phyloP scores from a whole-genome alignment of 2,329 filamentous ascomycete species.

The Tolypocladium ophioglossoides region DNA sequence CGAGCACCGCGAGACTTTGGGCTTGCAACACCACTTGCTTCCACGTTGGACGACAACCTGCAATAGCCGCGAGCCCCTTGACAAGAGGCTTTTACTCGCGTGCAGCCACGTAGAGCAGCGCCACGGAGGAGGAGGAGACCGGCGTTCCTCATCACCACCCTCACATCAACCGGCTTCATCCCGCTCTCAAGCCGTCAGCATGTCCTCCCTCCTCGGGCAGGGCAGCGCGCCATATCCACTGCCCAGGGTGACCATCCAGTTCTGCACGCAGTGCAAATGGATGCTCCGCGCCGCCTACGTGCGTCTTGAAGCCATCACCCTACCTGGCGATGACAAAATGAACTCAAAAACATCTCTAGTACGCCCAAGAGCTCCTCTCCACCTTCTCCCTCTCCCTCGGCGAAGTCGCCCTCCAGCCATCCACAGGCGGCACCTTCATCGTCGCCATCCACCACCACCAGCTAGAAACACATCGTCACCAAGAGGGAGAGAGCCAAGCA shows the following conservation, averaged over 20 bases:
- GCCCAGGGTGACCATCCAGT: conserved; percentile 77
- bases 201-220: not conserved
- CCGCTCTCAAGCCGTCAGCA: not conserved
- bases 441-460: conserved; percentile 46
- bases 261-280: conserved; percentile 92
- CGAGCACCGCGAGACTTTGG: not conserved
- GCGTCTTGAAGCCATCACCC: not conserved
- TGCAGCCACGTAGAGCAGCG: no score
- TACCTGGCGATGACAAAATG: no score
- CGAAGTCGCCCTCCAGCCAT: conserved; percentile 78
- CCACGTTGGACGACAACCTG: no score
- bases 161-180: no score
- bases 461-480: not conserved
- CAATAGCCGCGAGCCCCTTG: not conserved
- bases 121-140: no score
- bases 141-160: no score
- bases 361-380: conserved; percentile 87
- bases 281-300: conserved; percentile 81
- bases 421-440: conserved; percentile 74
- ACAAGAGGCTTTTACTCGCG: no score
- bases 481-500: not conserved
- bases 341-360: conserved; percentile 37
- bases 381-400: conserved; percentile 79
- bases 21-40: not conserved
- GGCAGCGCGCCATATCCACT: conserved; percentile 6